Conservation (phyloP, 2,329 filamentous ascomycete genomes). For the Coniochaeta ligniaria region DNA sequence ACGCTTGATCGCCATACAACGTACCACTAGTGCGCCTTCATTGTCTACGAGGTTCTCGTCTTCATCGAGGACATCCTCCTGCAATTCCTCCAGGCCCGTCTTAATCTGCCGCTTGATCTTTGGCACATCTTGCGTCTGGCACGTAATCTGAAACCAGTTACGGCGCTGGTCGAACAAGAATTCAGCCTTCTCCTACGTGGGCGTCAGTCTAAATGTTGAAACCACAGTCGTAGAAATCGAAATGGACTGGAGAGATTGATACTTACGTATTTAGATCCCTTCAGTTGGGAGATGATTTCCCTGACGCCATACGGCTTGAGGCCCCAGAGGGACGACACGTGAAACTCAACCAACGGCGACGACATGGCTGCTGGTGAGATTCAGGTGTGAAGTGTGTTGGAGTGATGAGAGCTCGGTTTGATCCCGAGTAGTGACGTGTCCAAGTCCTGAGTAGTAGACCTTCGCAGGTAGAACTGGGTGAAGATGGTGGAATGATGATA, state of each 20-base stretch:
- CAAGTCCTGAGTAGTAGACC: neutral
- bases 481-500: neutral
- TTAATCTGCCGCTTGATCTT: neutral
- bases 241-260: neutral
- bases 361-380: neutral
- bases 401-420: neutral
- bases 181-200: neutral
- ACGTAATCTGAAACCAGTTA: neutral
- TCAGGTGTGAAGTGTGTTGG: neutral
- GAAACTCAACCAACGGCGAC: neutral
- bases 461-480: neutral
- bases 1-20: neutral
- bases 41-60: neutral
- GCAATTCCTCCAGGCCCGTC: neutral
- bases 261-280: neutral
- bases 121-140: neutral
- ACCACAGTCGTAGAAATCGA: too few species aligned
- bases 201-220: neutral
- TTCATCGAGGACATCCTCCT: neutral
- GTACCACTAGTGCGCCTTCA: neutral
- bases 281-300: neutral
- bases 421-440: neutral
- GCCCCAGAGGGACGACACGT: neutral
- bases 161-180: neutral
- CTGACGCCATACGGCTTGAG: neutral